phyloP scores from a whole-genome alignment of 345 rosid genomes.

The Euphorbia pulcherrima region DNA sequence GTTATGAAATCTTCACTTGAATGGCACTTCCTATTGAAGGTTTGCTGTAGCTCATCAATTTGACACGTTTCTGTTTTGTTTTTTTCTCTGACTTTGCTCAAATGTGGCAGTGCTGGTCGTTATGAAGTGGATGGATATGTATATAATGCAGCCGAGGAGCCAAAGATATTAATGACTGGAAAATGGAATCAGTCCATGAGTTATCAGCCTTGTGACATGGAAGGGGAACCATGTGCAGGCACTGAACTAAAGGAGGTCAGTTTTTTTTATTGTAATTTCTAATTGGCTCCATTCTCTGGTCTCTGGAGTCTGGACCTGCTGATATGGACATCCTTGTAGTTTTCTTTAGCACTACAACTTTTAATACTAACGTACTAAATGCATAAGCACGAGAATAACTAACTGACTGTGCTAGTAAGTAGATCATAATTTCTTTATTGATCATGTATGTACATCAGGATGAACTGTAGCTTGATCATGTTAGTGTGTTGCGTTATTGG shows the following conservation, averaged over 20 bases:
- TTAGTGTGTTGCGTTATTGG: background rate
- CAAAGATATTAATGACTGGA: constrained; percentile 80
- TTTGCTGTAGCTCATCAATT: background rate
- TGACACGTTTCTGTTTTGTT: background rate
- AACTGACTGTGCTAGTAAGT: background rate
- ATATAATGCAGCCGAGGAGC: constrained; percentile 70
- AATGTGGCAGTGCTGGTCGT: constrained; percentile 68
- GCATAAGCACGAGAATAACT: background rate
- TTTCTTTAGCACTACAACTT: background rate
- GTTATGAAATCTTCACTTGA: background rate
- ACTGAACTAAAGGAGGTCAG: constrained; percentile 70
- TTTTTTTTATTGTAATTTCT: background rate
- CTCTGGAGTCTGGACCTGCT: background rate
- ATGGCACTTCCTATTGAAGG: background rate
- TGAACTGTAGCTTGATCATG: background rate
- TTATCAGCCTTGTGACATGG: constrained; percentile 71
- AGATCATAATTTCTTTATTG: background rate
- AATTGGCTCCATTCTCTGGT: no score
- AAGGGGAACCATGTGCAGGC: constrained; percentile 78
- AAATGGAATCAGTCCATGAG: constrained; percentile 76
- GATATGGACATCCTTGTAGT: background rate
- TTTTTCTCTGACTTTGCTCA: background rate
- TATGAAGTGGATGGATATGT: constrained; percentile 88
- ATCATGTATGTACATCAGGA: background rate
- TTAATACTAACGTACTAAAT: background rate